Percentiles rank a stretch among this genome's conserved stretches.
Conservation (phyloP, 495 filamentous ascomycete species). For the Penicillium bialowiezense region DNA sequence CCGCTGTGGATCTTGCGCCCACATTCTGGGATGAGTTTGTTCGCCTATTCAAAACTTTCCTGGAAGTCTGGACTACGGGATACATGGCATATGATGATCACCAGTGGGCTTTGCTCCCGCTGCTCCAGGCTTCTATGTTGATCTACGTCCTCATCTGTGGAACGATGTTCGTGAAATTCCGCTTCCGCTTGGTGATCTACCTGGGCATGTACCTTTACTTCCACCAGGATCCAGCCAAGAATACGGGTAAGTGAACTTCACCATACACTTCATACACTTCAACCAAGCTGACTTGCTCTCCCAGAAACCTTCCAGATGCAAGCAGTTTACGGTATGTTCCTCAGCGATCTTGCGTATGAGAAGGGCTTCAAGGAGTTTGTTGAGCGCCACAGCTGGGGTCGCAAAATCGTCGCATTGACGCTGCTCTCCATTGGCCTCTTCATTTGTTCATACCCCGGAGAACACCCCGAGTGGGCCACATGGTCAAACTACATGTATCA, state of each 20-base stretch:
- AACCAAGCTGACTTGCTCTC: not conserved
- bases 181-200: slow-evolving; percentile 53
- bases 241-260: slow-evolving; percentile 26
- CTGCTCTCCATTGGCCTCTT: slow-evolving; percentile 63
- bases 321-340: slow-evolving; percentile 62
- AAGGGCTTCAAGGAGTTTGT: slow-evolving; percentile 15
- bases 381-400: slow-evolving; percentile 48
- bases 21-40: slow-evolving; percentile 36
- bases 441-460: slow-evolving; percentile 62
- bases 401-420: slow-evolving; percentile 55
- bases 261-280: too few species aligned
- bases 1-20: slow-evolving; percentile 43
- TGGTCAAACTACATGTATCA: slow-evolving; percentile 56
- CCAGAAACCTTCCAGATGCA: slow-evolving; percentile 55
- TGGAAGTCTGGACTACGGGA: slow-evolving; percentile 56
- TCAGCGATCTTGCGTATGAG: slow-evolving; percentile 52
- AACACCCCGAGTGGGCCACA: slow-evolving; percentile 52
- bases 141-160: slow-evolving; percentile 58
- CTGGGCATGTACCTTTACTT: slow-evolving; percentile 53
- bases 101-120: slow-evolving; percentile 63
- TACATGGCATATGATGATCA: slow-evolving; percentile 63
- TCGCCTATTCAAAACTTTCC: slow-evolving; percentile 48
- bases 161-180: slow-evolving; percentile 55
- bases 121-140: slow-evolving; percentile 60
- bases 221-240: slow-evolving; percentile 40